These are phyloP conservation scores for Fusarium azukiicola DNA, from an alignment of 2,329 filamentous ascomycete species.

Conservation along the genomic window DNA sequence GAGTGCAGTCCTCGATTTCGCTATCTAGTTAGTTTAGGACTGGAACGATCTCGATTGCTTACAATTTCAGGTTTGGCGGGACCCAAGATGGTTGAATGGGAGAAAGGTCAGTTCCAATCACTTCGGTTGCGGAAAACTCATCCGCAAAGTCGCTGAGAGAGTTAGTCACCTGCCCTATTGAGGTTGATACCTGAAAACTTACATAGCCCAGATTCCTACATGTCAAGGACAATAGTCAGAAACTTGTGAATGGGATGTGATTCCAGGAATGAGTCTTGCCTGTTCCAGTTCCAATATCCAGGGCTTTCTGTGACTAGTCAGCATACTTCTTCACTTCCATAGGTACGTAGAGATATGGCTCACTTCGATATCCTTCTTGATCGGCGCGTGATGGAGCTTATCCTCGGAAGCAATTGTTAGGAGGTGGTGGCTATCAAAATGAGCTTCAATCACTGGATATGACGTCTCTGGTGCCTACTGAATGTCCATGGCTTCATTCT, in stretches of 20 bases:
- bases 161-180: not conserved
- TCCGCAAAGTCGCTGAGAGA: conserved; percentile 70
- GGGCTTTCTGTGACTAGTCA: not conserved
- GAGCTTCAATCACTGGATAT: not conserved
- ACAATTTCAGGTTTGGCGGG: conserved; percentile 65
- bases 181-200: conserved; percentile 42
- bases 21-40: not conserved
- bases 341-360: too few relatives aligned
- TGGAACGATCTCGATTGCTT: not conserved
- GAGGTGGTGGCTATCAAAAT: conserved; percentile 21
- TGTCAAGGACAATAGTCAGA: not conserved
- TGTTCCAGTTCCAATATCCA: conserved; percentile 30
- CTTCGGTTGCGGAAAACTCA: conserved; percentile 66
- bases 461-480: not conserved
- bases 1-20: conserved; percentile 55
- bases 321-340: not conserved
- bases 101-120: conserved; percentile 75
- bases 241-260: not conserved
- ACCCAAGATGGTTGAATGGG: conserved; percentile 77
- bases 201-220: conserved; percentile 66
- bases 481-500: conserved; percentile 27
- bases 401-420: not conserved
- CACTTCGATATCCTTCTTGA: conserved; percentile 25
- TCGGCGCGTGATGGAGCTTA: conserved; percentile 21
- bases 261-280: not conserved